phyloP scores from a whole-genome alignment of 257 asterid species.

The Fraxinus pennsylvanica region DNA sequence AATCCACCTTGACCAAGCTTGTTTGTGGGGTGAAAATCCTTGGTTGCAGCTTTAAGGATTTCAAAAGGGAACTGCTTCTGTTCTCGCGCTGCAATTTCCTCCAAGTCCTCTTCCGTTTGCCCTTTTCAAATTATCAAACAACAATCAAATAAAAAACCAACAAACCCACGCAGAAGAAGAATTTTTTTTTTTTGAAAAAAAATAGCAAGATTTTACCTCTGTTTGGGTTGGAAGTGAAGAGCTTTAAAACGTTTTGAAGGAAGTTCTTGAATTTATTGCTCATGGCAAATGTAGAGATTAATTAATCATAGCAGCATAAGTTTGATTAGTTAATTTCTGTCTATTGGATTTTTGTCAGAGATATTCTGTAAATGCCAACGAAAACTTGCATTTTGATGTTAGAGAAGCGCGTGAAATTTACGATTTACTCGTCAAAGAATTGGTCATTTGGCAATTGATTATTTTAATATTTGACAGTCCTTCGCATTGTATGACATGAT shows the following conservation, averaged over 20 bases:
- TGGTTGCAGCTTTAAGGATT: slow-evolving; percentile 52
- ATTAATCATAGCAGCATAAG: neutral
- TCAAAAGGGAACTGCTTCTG: slow-evolving; percentile 62
- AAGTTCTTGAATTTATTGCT: slow-evolving; percentile 46
- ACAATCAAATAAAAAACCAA: neutral
- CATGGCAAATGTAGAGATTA: slow-evolving; percentile 10
- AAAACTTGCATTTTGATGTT: too few relatives aligned
- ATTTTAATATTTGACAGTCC: too few relatives aligned
- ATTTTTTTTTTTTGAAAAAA: neutral
- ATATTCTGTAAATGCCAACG: neutral
- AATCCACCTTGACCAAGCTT: slow-evolving; percentile 74
- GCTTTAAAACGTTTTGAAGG: slow-evolving; percentile 41
- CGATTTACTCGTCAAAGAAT: too few relatives aligned
- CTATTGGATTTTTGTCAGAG: neutral
- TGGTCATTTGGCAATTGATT: too few relatives aligned
- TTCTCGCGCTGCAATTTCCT: slow-evolving; percentile 66
- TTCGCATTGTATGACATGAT: too few relatives aligned
- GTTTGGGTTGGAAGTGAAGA: slow-evolving; percentile 43
- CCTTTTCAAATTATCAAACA: slow-evolving; percentile 38
- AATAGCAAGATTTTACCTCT: slow-evolving; percentile 40
- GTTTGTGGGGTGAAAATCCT: slow-evolving; percentile 38
- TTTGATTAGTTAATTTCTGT: neutral
- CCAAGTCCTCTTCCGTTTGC: slow-evolving; percentile 57
- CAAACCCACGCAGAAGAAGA: neutral
- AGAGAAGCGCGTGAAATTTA: neutral